A percentile compares a stretch with the other conserved stretches of the same genome.
Evolutionary conservation across 2,329 filamentous ascomycete genomes (phyloP).

Genomic region (Cytospora piceicola): DNA sequence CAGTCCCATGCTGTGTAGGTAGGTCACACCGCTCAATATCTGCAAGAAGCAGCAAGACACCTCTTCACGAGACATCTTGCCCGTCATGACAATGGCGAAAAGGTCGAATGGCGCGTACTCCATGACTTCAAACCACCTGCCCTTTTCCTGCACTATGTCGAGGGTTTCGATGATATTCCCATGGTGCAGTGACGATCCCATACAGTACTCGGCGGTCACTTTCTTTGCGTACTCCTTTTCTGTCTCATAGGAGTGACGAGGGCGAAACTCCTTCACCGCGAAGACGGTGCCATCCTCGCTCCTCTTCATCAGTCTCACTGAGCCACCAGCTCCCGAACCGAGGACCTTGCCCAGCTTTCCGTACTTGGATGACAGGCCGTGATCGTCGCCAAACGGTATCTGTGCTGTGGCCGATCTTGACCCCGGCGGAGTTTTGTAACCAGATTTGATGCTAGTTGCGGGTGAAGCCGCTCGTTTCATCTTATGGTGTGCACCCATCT

Average conservation of each 20-base stretch:
- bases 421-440: slow-evolving; percentile 51
- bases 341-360: slow-evolving; percentile 94
- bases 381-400: slow-evolving; percentile 92
- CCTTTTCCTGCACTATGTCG: slow-evolving; percentile 93
- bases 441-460: slow-evolving; percentile 56
- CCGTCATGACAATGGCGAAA: slow-evolving; percentile 98
- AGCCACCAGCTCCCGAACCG: slow-evolving; percentile 91
- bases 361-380: slow-evolving; percentile 87
- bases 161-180: slow-evolving; percentile 98
- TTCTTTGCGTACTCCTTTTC: slow-evolving; percentile 98
- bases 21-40: slow-evolving; percentile 91
- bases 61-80: slow-evolving; percentile 92
- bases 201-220: slow-evolving; percentile 96
- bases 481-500: slow-evolving; percentile 71
- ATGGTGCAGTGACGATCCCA: slow-evolving; percentile 94
- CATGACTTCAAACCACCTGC: slow-evolving; percentile 98
- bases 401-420: slow-evolving; percentile 59
- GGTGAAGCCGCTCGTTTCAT: slow-evolving; percentile 70
- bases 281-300: slow-evolving; percentile 92
- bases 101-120: slow-evolving; percentile 96
- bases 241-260: slow-evolving; percentile 88
- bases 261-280: slow-evolving; percentile 95
- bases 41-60: slow-evolving; percentile 90
- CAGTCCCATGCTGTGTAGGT: slow-evolving; percentile 91
- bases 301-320: slow-evolving; percentile 90